Evolutionary conservation across 2,329 filamentous ascomycete genomes (phyloP), one percentile per base, ranked within the genome.

Genomic region (Sclerotinia nivalis): DNA sequence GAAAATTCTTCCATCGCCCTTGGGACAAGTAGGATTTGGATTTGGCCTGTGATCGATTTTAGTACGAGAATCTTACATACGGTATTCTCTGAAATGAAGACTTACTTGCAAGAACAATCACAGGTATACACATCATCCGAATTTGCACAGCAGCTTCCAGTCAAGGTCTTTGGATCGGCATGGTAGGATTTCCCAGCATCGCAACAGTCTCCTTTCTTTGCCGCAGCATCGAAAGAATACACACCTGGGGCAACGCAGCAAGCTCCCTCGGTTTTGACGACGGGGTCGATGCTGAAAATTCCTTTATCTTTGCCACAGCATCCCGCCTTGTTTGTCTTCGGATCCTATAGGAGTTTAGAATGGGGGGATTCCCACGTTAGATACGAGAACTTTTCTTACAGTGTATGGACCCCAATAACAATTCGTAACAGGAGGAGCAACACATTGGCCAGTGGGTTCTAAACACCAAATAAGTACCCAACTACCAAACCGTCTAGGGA

Each of bases 101-200:
- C 47, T 52, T 28, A 65, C 61, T 65, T 65, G 61, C 61, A 65
- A 65, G 61, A 65, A 40, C 61, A 65, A n/a, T 65, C 61, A 52
- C 61, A 65, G 18, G 61, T 65, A 43, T 40, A 65, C 31, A 65
- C 61, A 28, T 65, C 61, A 40, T 65, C 61, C 31, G 49, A 20
- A 3, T 65, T 65, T 13, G 47, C n/a, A 43, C 61, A 65, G 15
- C 61, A 65, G 61, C 61, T 65, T 0, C 61, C 61, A 28, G n/a
- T 52, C n/a, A 52, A 10, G 0, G 61, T 65, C 10, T 65, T 52
- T 4, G n/a, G n/a, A 54, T 65, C 61, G 2, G 34, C 47, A 40
- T 65, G 61, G 22, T 65, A 65, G 3, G 34, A 65, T 28, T 52
- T 65, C 22, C 47, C 61, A 0, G 47, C 47, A 12, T 10, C 47